phyloP scores from a whole-genome alignment of 805 yeast species.

The Schizosaccharomyces osmophilus region DNA sequence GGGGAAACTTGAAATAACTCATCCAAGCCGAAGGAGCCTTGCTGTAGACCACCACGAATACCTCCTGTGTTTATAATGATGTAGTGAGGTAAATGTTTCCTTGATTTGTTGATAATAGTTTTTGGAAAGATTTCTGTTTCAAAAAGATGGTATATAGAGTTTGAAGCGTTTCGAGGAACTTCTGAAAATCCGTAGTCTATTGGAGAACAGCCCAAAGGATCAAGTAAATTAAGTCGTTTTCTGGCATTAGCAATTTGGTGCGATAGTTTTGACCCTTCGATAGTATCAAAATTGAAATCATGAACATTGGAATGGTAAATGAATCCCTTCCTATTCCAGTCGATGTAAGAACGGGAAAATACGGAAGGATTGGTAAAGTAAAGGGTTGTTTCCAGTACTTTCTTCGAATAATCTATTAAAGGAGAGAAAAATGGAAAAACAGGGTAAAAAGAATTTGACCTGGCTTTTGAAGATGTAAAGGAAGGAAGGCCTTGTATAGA shows the following conservation, averaged over 20 bases:
- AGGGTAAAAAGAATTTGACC: not conserved
- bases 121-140: not conserved
- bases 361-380: not conserved
- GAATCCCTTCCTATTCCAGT: not conserved
- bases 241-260: not conserved
- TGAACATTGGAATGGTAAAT: not conserved
- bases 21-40: not conserved
- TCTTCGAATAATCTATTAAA: not conserved
- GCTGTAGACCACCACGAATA: not conserved
- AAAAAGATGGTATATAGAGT: not conserved
- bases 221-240: not conserved
- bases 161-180: not conserved
- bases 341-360: not conserved
- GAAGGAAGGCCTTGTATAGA: conserved; percentile 22
- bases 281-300: not conserved
- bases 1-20: not conserved
- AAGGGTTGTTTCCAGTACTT: not conserved
- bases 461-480: not conserved
- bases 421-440: not conserved
- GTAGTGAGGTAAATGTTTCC: not conserved
- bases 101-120: not conserved
- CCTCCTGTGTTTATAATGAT: not conserved
- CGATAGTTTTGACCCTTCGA: not conserved
- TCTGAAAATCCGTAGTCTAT: not conserved
- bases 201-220: not conserved